These are phyloP conservation scores for Saxophila tyrrhenica DNA, from an alignment of 495 filamentous ascomycete species.

Conservation along the genomic window DNA sequence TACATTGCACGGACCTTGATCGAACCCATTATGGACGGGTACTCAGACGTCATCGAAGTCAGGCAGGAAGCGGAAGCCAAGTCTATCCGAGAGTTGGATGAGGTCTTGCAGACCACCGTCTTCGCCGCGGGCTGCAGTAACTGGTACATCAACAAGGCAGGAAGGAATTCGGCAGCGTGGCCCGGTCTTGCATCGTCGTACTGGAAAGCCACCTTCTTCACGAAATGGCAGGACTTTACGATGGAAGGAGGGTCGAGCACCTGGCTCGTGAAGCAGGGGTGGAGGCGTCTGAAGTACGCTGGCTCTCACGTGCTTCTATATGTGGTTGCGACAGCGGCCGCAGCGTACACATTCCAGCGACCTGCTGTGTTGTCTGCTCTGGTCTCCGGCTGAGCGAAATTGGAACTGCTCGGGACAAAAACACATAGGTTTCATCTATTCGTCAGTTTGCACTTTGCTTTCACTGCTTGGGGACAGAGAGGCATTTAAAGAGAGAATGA, in stretches of 20 bases:
- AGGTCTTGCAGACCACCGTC: conserved; percentile 21
- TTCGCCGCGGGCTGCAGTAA: conserved; percentile 28
- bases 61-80: conserved; percentile 27
- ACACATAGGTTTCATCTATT: no score
- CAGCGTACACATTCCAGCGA: no score
- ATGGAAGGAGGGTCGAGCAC: conserved; percentile 2
- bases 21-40: conserved; percentile 29
- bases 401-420: no score
- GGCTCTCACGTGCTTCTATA: no score
- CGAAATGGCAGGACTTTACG: conserved; percentile 16
- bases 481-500: no score
- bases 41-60: conserved; percentile 27
- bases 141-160: conserved; percentile 31
- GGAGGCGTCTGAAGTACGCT: no score
- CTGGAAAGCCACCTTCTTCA: conserved; percentile 20
- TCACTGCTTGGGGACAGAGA: no score
- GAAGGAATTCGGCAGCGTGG: conserved; percentile 17
- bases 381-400: no score
- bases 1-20: conserved; percentile 23
- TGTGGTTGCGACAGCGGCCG: no score
- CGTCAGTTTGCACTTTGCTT: no score
- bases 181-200: conserved; percentile 20
- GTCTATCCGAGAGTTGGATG: conserved; percentile 22
- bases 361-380: no score
- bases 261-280: no score